Evolutionary conservation across 2,329 filamentous ascomycete genomes (phyloP), one percentile per base, ranked within the genome.

Genomic region (Fusarium zealandicum): DNA sequence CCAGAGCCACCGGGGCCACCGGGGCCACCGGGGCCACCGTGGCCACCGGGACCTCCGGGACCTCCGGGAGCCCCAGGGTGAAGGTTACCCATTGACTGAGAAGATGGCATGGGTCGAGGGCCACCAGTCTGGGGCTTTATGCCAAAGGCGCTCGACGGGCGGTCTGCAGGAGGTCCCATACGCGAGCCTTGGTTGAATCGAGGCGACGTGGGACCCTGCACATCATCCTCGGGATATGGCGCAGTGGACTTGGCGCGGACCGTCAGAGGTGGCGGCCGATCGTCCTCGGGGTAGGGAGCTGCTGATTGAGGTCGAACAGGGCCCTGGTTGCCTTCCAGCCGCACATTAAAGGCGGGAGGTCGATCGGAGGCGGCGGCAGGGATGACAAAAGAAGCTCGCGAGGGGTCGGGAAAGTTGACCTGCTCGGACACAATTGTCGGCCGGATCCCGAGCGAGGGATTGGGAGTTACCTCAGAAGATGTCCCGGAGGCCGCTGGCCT

Each of bases 211-310:
- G 69, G 47, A 41, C 59, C 61, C 22, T 61, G 67, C 44, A 76
- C 66, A 44, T 83, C 82, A 48, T 90, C 88, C 42, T 87, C 80
- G 0, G 89, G 89, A 65, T 92, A 92, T 1, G 89, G 89, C 2
- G 86, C 85, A 17, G 65, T 68, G 14, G 81, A 81, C 50, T 76
- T 76, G 4, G 81, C 74, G 30, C 81, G 75, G 42, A 64, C 69
- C 14, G 78, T 54, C 37, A 80, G 70, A n/a, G 78, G 79, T 39
- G 81, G 77, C 16, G 85, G 82, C 46, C 79, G 77, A 61, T 90
- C 86, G 60, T 90, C 88, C 36, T 87, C 80, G 1, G 90, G 89
- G 64, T 92, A 92, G 2, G 89, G 89, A 2, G 86, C 85, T 25
- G 82, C 78, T 9, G 86, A 82, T 50, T 78, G 82, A 13, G 83